Base-by-base conservation (phyloP, 164 flowering plant genomes). In the Dillenia suffruticosa region DNA sequence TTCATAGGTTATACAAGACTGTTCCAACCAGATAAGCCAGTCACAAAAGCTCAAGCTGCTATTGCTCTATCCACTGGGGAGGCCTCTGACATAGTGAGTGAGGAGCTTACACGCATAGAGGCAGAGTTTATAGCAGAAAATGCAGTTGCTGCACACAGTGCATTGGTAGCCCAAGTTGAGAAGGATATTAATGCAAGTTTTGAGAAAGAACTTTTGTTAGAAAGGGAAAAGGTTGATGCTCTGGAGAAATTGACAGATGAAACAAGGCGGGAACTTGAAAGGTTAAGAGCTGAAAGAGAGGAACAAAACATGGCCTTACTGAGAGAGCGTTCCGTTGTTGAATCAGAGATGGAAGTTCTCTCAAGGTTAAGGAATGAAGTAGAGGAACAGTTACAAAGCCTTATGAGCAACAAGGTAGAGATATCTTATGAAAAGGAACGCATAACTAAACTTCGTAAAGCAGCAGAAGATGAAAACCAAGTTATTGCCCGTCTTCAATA, bases 21-120 rank as follows among this genome's bases (percentile, higher is more conserved):
- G 19, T 92, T 92, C 75, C 99, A 95, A 81, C 97, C 99, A 48
- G 82, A 80, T 58, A 92, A 95, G 56, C 97, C 99, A 40, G 99
- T 95, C 32, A 89, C 99, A 45, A 92, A 85, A 67, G 96, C 92
- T 64, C 99, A 92, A 75, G 97, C 97, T 67, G 99, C 99, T 57
- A 82, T 95, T 70, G 96, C 97, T 67, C 85, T 95, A 71, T 81
- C 94, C 44, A 84, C 80, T 49, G 90, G 99, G 53, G 97, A 95
- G 61, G 82, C 92, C 56, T 80, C 92, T 65, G 96, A 90, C 47
- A 63, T 84, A 58, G 99, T 95, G 8, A 78, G 76, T 56, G 99
- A 95, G 76, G 99, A 95, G 84, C 88, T 95, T 51, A 79, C 97
- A 65, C 96, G 99, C 45, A 95, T 95, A 45, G 99, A 95, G 78